Evolutionary conservation across 2,329 filamentous ascomycete species (phyloP), one percentile per base, ranked within the genome.

Genomic region (Celoporthe dispersa): DNA sequence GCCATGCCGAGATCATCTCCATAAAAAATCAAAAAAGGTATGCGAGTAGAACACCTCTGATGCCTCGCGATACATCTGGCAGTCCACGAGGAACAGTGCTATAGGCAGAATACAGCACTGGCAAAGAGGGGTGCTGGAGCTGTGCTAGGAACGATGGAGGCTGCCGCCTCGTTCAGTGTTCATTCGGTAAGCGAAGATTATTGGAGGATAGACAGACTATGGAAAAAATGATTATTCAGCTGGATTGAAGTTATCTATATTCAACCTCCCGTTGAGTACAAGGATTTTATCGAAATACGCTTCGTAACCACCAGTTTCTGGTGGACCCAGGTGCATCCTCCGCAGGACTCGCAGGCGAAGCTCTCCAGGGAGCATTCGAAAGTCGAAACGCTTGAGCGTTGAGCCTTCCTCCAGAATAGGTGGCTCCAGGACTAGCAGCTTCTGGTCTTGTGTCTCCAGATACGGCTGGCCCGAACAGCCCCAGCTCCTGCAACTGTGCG

Each of bases 31-130:
- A 19, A 68, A 19, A 4, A 25, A 19, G 25, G 31, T 35, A 37
- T 68, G 41, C 12, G 67, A 16, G 37, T 64, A 68, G 31, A 68
- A 68, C 1, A 65, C 51, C 11, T 65, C 53, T 0, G 35, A 7
- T 1, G 67, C 67, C 48, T 51, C 48, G 22, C 22, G 48, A 8
- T 51, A 51, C 48, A 51, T 51, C 48, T 60, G 61, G 35, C 39
- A 28, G 51, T 57, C 37, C 7, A 68, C 67, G 25, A 59, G 19
- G 14, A 51, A 68, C 1, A 68, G 61, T 11, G 53, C 48, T 11
- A 33, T 64, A 28, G 67, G 67, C 1, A 53, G 28, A 16, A 68
- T 64, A 28, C 67, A 61, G 61, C 67, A 68, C 16, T n/a, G 35
- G 61, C 67, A 68, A 19, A 33, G 53, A 9, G 62, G 53, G 7